Evolutionary conservation across 2,329 filamentous ascomycete genomes (phyloP).

Genomic region (Fusarium coffeatum): DNA sequence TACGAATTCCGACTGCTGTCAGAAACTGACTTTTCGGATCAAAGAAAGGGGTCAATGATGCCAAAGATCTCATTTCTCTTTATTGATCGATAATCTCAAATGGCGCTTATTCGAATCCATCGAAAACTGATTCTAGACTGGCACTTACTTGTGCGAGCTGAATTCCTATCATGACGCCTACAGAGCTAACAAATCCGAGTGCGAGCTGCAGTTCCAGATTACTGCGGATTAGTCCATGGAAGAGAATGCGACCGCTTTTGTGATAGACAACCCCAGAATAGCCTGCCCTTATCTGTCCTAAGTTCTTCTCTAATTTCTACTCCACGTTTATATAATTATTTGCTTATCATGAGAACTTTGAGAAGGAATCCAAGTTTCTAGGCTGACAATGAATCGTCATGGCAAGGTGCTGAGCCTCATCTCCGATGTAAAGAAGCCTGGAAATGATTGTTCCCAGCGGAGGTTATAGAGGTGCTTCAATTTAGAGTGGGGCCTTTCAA

Average conservation of each 20-base stretch:
- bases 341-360: not conserved
- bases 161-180: constrained; percentile 32
- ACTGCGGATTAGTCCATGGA: not conserved
- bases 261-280: not conserved
- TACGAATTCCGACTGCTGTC: constrained; percentile 12
- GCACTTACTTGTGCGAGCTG: constrained; percentile 4
- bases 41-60: not conserved
- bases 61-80: constrained; percentile 13
- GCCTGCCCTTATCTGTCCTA: not conserved
- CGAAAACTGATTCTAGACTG: constrained; percentile 4
- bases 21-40: constrained; percentile 9
- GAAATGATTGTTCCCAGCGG: not conserved
- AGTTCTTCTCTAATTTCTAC: not conserved
- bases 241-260: not conserved
- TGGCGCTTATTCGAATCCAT: constrained; percentile 9
- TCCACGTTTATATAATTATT: too few relatives aligned
- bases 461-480: not conserved
- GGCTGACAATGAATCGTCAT: constrained; percentile 1
- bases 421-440: not conserved
- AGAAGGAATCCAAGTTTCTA: not conserved
- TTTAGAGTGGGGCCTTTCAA: constrained; percentile 15
- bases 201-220: constrained; percentile 1
- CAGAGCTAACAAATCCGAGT: constrained; percentile 20
- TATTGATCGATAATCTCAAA: constrained; percentile 8
- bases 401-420: constrained; percentile 8